Percentiles rank a stretch among this genome's conserved stretches.
Evolutionary conservation across 768 basidiomycete genomes (phyloP).

Genomic region (Pseudohyphozyma bogoriensis): DNA sequence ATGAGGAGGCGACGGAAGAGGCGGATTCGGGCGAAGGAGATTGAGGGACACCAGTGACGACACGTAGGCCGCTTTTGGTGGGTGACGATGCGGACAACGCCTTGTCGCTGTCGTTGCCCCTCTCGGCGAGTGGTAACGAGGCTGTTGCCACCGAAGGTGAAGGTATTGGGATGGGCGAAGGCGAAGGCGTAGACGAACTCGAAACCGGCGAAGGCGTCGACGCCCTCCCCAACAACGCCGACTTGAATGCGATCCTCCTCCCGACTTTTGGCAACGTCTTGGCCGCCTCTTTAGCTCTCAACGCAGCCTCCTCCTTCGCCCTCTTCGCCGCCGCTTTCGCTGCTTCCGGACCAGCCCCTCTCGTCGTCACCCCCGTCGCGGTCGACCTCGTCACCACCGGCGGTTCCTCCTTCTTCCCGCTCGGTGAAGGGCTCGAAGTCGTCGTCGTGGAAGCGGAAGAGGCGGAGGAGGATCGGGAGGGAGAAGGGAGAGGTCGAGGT

Average conservation of each 20-base stretch:
- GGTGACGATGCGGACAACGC: background rate
- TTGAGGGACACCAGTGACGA: background rate
- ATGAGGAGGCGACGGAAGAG: background rate
- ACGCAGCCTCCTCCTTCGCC: conserved; percentile 16
- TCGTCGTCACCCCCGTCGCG: background rate
- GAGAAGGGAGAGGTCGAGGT: background rate
- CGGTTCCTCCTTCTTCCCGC: too few species aligned
- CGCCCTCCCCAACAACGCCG: background rate
- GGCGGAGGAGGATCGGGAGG: background rate
- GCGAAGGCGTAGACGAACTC: background rate
- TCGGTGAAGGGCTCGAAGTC: background rate
- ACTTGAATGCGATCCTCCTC: conserved; percentile 9
- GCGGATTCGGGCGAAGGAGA: background rate
- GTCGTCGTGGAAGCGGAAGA: background rate
- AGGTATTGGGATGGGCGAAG: too few species aligned
- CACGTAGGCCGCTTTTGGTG: too few species aligned
- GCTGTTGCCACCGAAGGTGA: too few species aligned
- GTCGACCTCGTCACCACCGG: background rate
- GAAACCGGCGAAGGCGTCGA: background rate
- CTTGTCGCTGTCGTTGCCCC: background rate
- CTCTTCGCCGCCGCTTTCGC: conserved; percentile 22
- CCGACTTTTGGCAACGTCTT: conserved; percentile 7
- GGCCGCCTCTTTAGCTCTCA: conserved; percentile 14
- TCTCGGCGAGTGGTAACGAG: background rate
- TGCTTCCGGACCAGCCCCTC: conserved; percentile 16